phyloP scores from a whole-genome alignment of 768 basidiomycete species.

The Trametes meyenii region DNA sequence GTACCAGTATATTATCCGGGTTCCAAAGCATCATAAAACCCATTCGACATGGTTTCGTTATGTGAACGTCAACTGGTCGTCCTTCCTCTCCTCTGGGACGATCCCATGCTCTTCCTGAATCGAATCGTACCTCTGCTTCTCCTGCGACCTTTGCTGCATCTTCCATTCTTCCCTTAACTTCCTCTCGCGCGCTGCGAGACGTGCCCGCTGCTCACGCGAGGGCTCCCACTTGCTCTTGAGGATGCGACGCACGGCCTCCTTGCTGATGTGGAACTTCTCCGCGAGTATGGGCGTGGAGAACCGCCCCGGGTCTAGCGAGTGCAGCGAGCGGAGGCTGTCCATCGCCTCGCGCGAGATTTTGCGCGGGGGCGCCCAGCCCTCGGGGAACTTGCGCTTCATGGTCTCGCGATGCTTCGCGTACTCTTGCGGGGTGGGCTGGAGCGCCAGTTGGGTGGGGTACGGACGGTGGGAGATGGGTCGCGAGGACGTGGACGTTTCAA shows the following conservation, averaged over 20 bases:
- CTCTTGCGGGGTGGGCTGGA: slow-evolving; percentile 30
- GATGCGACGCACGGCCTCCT: slow-evolving; percentile 56
- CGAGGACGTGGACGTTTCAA: slow-evolving; percentile 6
- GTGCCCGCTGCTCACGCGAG: slow-evolving; percentile 34
- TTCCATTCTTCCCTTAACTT: slow-evolving; percentile 27
- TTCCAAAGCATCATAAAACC: no score
- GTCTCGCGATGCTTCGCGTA: slow-evolving; percentile 36
- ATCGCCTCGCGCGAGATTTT: slow-evolving; percentile 56
- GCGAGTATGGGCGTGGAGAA: slow-evolving; percentile 48
- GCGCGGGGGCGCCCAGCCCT: slow-evolving; percentile 54
- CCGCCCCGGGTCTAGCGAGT: slow-evolving; percentile 43
- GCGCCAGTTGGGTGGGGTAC: slow-evolving; percentile 12
- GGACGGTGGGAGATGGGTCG: slow-evolving; percentile 9
- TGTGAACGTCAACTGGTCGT: slow-evolving; percentile 15
- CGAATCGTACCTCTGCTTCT: slow-evolving; percentile 17
- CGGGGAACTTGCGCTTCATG: slow-evolving; percentile 39
- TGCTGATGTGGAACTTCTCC: slow-evolving; percentile 49
- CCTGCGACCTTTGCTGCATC: slow-evolving; percentile 22
- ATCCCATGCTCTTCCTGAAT: slow-evolving; percentile 5
- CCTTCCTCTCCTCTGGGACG: slow-evolving; percentile 3
- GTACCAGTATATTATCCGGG: no score
- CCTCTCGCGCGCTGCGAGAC: slow-evolving; percentile 36
- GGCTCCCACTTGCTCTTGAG: slow-evolving; percentile 49
- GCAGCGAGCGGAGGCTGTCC: slow-evolving; percentile 49
- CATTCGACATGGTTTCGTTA: slow-evolving; percentile 1